Base-by-base conservation (phyloP, 108 stramenopile genomes). In the Skeletonema marinoi region DNA sequence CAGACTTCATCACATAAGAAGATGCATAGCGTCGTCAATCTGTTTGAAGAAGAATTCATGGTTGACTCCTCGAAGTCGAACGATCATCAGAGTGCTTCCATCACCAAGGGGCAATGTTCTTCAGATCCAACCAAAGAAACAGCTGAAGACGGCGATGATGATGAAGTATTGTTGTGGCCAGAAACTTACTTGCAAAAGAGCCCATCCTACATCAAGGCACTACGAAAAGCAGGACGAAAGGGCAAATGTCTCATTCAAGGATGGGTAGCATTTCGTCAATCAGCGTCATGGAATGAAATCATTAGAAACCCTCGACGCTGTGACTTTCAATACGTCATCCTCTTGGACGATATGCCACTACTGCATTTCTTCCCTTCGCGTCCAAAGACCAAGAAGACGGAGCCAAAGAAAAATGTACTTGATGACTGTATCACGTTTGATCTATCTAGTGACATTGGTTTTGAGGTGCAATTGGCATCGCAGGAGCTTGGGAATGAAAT, bases 241-340 rank as follows among this genome's bases (percentile, higher is more conserved):
- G 79, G 79, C 9, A 69, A 80, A 64, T 68, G 67, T 17, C 60
- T 80, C 51, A 80, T 80, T 11, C 73, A 80, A 68, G 79, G 79
- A 39, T 80, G 79, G 79, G 68, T 80, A 11, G 79, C 79, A 44
- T 74, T 65, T n/a, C 71, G 79, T 13, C 48, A 59, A 44, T 66
- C 25, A 46, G 60, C 39, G 19, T 30, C 73, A 13, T 80, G 79
- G 79, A 35, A 68, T 33, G 73, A 73, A 44, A 68, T 74, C 33
- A 63, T 71, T 21, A 33, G n/a, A 21, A 63, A 51, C 56, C 73
- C 79, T 35, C 73, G 32, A 51, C 79, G 79, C 1, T 41, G 73
- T 32, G 73, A 80, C 32, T 80, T 80, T 74, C 72, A 73, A 42
- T 74, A 80, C 63, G 63, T 80, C 25, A 54, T 80, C 68, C 63